phyloP scores from a whole-genome alignment of 2,329 filamentous ascomycete species.

The Teratosphaeriaceae sp. region DNA sequence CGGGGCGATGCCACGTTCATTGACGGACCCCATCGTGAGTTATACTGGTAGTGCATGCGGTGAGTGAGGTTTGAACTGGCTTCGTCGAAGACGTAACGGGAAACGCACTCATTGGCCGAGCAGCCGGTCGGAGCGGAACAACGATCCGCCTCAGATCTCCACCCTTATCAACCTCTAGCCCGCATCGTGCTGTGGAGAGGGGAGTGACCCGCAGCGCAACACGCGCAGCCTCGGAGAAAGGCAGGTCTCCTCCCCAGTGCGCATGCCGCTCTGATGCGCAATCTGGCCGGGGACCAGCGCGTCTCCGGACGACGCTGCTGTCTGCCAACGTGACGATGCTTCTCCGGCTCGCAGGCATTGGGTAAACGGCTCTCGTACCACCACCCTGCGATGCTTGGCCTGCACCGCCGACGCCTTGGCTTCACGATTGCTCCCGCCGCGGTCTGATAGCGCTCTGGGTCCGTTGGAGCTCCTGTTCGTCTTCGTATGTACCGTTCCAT shows the following conservation, averaged over 20 bases:
- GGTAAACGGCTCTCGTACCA: not conserved
- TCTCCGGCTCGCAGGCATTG: slow-evolving; percentile 2
- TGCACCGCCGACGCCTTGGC: not conserved
- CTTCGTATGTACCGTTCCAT: not conserved
- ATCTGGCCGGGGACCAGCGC: not conserved
- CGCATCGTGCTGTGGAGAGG: too few relatives aligned
- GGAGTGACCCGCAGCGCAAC: too few relatives aligned
- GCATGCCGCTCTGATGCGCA: not conserved
- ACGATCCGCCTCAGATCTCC: too few relatives aligned
- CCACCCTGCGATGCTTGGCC: slow-evolving; percentile 1
- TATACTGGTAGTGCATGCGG: too few relatives aligned
- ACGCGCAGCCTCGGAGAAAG: too few relatives aligned
- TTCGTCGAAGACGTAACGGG: not conserved
- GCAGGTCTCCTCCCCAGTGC: slow-evolving; percentile 3
- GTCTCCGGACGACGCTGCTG: not conserved
- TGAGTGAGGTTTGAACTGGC: not conserved
- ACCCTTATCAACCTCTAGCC: slow-evolving; percentile 5
- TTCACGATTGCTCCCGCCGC: not conserved
- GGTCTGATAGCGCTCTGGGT: not conserved
- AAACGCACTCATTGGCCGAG: not conserved
- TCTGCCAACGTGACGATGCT: not conserved
- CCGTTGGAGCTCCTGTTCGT: not conserved
- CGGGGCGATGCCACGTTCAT: too few relatives aligned
- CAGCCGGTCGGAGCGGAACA: too few relatives aligned
- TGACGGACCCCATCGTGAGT: too few relatives aligned